Evolutionary conservation across 495 filamentous ascomycete species (phyloP).

Genomic region (Penicillium samsonianum): DNA sequence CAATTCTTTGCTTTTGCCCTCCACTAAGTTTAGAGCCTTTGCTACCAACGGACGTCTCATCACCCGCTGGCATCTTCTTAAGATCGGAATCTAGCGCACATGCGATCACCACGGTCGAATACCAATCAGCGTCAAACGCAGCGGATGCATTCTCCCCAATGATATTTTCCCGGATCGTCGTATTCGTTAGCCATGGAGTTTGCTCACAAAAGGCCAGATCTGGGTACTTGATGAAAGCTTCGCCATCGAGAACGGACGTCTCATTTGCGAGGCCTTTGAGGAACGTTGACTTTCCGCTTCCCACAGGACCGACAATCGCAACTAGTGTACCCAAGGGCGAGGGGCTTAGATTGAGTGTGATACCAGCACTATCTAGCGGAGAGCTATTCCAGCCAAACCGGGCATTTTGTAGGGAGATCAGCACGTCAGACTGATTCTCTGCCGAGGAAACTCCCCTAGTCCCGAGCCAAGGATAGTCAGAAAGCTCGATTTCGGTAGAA

Average conservation of each 20-base stretch:
- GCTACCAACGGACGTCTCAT: conserved; percentile 35
- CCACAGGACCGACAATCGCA: conserved; percentile 42
- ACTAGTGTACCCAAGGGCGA: conserved; percentile 19
- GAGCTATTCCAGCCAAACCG: conserved; percentile 22
- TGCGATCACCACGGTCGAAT: conserved; percentile 38
- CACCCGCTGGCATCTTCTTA: conserved; percentile 35
- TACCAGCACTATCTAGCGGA: conserved; percentile 5
- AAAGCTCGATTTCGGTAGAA: not conserved
- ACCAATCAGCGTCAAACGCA: conserved; percentile 42
- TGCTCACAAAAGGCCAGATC: conserved; percentile 43
- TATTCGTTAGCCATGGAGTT: conserved; percentile 45
- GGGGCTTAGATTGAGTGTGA: conserved; percentile 8
- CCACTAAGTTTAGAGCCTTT: conserved; percentile 42
- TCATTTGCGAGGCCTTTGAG: conserved; percentile 32
- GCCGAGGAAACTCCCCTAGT: not conserved
- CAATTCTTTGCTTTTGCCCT: conserved; percentile 45
- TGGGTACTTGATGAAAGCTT: conserved; percentile 18
- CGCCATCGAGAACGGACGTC: conserved; percentile 17
- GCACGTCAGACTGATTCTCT: not conserved
- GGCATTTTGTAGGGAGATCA: conserved; percentile 18
- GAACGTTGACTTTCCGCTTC: conserved; percentile 44
- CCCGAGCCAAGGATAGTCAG: not conserved
- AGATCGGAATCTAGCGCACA: conserved; percentile 41
- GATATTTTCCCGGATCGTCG: conserved; percentile 42
- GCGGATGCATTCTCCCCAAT: conserved; percentile 18